Conservation (phyloP, 1,139 yeast species). For the Debaryomyces fabryi region DNA sequence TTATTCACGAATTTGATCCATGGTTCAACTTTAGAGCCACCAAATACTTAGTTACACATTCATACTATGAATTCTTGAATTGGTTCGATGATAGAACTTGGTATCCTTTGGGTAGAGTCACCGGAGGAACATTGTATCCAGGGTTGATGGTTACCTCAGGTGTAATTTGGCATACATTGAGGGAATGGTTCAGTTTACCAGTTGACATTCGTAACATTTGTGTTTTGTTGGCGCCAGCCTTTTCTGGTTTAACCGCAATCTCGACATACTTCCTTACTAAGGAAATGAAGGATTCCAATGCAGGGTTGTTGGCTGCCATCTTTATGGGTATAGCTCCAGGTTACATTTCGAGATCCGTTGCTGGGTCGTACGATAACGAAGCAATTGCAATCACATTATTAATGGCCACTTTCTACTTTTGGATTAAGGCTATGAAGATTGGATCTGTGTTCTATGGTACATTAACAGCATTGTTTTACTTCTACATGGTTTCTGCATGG, state of each 20-base stretch:
- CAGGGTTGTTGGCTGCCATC: constrained; percentile 89
- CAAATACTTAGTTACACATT: constrained; percentile 78
- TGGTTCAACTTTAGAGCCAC: constrained; percentile 99
- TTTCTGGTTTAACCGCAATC: constrained; percentile 89
- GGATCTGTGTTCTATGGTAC: constrained; percentile 90
- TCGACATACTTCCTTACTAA: constrained; percentile 88
- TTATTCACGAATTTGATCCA: constrained; percentile 98
- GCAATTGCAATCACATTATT: constrained; percentile 96
- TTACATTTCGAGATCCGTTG: constrained; percentile 96
- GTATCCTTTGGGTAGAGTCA: constrained; percentile 98
- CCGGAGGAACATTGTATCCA: constrained; percentile 98
- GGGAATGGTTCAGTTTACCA: constrained; percentile 70
- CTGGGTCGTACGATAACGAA: constrained; percentile 98
- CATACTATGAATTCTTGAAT: constrained; percentile 87
- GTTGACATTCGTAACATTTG: constrained; percentile 94
- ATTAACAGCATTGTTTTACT: constrained; percentile 83
- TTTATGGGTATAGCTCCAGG: constrained; percentile 99
- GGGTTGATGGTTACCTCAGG: constrained; percentile 98
- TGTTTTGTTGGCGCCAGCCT: constrained; percentile 95
- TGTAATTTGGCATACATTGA: constrained; percentile 75
- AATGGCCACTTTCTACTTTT: constrained; percentile 92
- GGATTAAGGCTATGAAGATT: constrained; percentile 91
- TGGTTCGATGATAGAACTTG: constrained; percentile 99
- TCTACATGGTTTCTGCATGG: constrained; percentile 99
- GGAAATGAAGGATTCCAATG: constrained; percentile 88